Base-by-base conservation (phyloP, 768 basidiomycete genomes). In the Scleroderma bovista region DNA sequence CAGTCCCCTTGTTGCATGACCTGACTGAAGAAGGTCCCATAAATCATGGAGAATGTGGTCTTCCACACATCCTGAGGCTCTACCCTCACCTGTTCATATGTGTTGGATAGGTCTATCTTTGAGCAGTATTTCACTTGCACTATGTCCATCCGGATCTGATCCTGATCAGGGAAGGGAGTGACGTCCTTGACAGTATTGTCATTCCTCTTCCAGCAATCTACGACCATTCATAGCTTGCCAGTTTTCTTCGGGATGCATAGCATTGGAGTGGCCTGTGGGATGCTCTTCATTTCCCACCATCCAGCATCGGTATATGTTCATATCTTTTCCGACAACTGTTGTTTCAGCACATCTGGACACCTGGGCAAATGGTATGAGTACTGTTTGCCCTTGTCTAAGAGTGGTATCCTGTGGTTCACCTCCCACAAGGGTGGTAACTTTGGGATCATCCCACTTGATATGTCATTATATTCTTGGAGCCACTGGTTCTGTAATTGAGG, bases 81-180 rank as follows among this genome's bases (percentile, higher is more conserved):
- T 1, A 77, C 52, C 0, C 66, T 60, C 0, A 77, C 65, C 47
- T 77, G 75, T 48, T 77, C 68, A 52, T 73, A 78, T 0, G 73
- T 69, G 44, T 75, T 66, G 2, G 64, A 60, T 23, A 73, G 45
- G 44, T 78, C 69, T 5, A 78, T 70, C 32, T 72, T 75, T 3
- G 73, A 71, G 1, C 69, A 44, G 29, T 55, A 60, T 24, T 57
- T 63, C 0, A 56, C 67, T n/a, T 59, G 26, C 0, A 71, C 67
- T 0, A 75, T 69, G 40, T 71, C 66, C 9, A 52, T 48, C 1
- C 65, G 44, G 0, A 78, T 74, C 1, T 60, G 62, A 15, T 75
- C 26, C 9, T 29, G 26, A 29, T 29, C 26, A 5, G 26, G 26
- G 26, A 29, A 29, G 9, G 26, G 26, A 29, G 26, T 29, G 9